Conservation (phyloP, 257 asterid species). For the Solanum pinnatisectum region DNA sequence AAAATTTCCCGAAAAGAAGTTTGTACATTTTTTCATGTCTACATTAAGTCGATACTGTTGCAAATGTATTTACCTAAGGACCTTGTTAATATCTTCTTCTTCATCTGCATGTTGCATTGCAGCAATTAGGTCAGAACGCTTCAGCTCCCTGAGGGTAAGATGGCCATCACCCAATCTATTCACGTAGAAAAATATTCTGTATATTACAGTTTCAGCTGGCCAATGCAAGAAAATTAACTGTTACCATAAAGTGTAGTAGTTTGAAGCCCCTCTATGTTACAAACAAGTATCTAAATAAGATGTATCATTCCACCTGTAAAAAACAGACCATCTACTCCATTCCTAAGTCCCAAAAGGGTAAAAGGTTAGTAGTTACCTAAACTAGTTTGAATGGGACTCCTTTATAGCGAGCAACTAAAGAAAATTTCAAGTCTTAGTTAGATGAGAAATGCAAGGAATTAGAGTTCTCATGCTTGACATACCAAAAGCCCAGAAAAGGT, state of each 20-base stretch:
- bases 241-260: slow-evolving; percentile 16
- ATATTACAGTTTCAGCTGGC: slow-evolving; percentile 98
- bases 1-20: not conserved
- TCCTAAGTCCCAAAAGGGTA: not conserved
- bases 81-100: slow-evolving; percentile 99
- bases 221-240: slow-evolving; percentile 33
- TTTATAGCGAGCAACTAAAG: not conserved
- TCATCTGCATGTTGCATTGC: slow-evolving; percentile 99
- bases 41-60: not conserved
- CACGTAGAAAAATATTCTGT: slow-evolving; percentile 96
- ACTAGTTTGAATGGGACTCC: not conserved
- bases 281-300: not conserved
- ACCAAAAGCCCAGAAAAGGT: not conserved
- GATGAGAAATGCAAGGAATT: not conserved
- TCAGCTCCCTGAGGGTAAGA: slow-evolving; percentile 92
- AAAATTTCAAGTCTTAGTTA: not conserved
- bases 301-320: not conserved
- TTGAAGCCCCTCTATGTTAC: not conserved
- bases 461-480: not conserved
- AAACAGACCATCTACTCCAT: not conserved
- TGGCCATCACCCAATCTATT: slow-evolving; percentile 91
- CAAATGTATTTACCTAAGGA: slow-evolving; percentile 51
- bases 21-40: not conserved
- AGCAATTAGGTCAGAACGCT: slow-evolving; percentile 73
- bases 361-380: not conserved